Conservation (phyloP, 2,329 filamentous ascomycete species). For the Dactylella cylindrospora region DNA sequence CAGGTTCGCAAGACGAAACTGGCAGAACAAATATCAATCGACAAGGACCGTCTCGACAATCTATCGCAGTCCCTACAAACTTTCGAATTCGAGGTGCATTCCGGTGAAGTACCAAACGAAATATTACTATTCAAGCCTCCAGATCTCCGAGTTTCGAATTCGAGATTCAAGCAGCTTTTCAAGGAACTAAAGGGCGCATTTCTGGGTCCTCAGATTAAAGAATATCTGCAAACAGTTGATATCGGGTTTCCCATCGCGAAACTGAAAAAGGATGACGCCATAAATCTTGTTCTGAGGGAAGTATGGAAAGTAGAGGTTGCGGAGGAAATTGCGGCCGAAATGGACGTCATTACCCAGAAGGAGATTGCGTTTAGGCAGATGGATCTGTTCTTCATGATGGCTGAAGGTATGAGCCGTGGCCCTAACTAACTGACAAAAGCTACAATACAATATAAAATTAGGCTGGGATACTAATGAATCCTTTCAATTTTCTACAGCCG, state of each 20-base stretch:
- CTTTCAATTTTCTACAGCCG: constrained; percentile 4
- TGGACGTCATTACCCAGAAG: constrained; percentile 46
- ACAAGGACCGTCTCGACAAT: constrained; percentile 23
- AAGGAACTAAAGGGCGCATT: constrained; percentile 45
- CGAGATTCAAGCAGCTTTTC: constrained; percentile 46
- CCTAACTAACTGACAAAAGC: too few relatives aligned
- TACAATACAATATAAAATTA: too few relatives aligned
- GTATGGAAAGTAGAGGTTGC: constrained; percentile 46
- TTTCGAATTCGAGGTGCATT: constrained; percentile 33
- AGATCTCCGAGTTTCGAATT: constrained; percentile 41
- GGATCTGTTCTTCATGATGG: constrained; percentile 49
- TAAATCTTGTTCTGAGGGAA: constrained; percentile 45
- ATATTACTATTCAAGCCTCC: constrained; percentile 46
- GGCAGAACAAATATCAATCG: not conserved
- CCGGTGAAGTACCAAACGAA: constrained; percentile 45
- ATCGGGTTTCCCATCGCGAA: constrained; percentile 14
- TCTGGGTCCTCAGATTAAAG: constrained; percentile 43
- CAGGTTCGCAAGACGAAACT: constrained; percentile 4
- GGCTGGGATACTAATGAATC: constrained; percentile 1
- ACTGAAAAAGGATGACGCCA: constrained; percentile 39
- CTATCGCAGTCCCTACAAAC: constrained; percentile 31
- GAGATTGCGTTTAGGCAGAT: constrained; percentile 39
- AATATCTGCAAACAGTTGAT: constrained; percentile 39
- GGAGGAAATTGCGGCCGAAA: constrained; percentile 47
- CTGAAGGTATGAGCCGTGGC: constrained; percentile 46